phyloP scores from a whole-genome alignment of 345 rosid species.

The Angophora floribunda region DNA sequence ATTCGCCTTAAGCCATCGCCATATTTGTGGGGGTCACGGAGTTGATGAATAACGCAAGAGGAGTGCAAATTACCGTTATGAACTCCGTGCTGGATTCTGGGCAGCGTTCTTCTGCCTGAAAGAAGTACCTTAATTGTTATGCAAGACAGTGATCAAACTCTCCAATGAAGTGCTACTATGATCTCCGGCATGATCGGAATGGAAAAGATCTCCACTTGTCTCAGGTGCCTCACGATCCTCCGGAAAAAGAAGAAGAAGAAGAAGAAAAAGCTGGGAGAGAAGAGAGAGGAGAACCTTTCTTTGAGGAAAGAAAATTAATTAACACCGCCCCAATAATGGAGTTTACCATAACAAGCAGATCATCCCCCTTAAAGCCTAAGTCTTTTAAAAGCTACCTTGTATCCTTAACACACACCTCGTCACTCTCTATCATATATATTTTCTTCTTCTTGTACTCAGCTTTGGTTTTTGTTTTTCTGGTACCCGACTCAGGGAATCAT shows the following conservation, averaged over 20 bases:
- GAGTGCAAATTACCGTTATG: background rate
- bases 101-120: background rate
- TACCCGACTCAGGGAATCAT: background rate
- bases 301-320: background rate
- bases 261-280: background rate
- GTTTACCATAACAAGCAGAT: background rate
- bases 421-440: background rate
- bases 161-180: background rate
- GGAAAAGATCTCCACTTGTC: background rate
- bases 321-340: background rate
- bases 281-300: background rate
- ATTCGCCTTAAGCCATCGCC: background rate
- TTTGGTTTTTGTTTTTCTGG: background rate
- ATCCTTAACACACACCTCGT: background rate
- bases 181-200: background rate
- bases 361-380: background rate
- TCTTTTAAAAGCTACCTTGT: background rate
- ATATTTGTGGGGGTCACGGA: background rate
- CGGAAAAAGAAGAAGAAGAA: background rate
- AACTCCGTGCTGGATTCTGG: background rate
- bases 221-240: background rate
- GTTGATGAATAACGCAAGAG: background rate
- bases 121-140: background rate
- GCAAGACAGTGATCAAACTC: background rate
- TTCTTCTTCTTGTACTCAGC: background rate